Conservation (phyloP, 2,329 filamentous ascomycete genomes). For the Cladosporium sp. region DNA sequence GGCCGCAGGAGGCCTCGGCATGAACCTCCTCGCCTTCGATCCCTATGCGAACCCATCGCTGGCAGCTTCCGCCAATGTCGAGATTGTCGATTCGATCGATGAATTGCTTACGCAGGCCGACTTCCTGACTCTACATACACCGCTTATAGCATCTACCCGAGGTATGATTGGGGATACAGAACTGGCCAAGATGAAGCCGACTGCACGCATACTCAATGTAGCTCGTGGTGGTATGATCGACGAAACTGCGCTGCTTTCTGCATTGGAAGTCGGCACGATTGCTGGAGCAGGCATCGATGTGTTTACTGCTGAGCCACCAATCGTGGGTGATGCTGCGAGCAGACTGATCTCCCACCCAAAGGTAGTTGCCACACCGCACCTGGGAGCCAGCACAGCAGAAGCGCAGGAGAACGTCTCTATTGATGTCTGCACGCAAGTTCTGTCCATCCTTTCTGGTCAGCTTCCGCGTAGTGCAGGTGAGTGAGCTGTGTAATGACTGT, state of each 20-base stretch:
- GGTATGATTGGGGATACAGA: slow-evolving; percentile 67
- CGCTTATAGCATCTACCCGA: slow-evolving; percentile 70
- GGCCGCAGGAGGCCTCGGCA: slow-evolving; percentile 72
- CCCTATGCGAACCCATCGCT: slow-evolving; percentile 74
- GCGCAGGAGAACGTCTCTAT: slow-evolving; percentile 80
- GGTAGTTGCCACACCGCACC: slow-evolving; percentile 73
- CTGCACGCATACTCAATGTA: slow-evolving; percentile 72
- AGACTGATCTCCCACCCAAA: slow-evolving; percentile 64
- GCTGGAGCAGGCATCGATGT: slow-evolving; percentile 76
- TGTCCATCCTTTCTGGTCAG: slow-evolving; percentile 67
- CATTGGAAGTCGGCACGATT: slow-evolving; percentile 66
- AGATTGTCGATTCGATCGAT: slow-evolving; percentile 28
- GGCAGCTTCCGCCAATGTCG: slow-evolving; percentile 62
- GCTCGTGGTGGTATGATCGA: slow-evolving; percentile 74
- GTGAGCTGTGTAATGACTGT: neutral
- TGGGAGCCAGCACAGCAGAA: slow-evolving; percentile 75
- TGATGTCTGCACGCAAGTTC: slow-evolving; percentile 76
- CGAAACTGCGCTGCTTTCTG: slow-evolving; percentile 66
- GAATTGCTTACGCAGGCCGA: slow-evolving; percentile 63
- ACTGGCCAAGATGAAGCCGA: slow-evolving; percentile 66
- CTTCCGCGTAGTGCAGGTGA: slow-evolving; percentile 53
- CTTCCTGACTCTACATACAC: slow-evolving; percentile 78
- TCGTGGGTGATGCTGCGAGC: slow-evolving; percentile 55
- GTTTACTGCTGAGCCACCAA: slow-evolving; percentile 69
- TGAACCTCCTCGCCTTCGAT: slow-evolving; percentile 71